phyloP scores from a whole-genome alignment of 169 alveolate species.

The Plasmodium inui region DNA sequence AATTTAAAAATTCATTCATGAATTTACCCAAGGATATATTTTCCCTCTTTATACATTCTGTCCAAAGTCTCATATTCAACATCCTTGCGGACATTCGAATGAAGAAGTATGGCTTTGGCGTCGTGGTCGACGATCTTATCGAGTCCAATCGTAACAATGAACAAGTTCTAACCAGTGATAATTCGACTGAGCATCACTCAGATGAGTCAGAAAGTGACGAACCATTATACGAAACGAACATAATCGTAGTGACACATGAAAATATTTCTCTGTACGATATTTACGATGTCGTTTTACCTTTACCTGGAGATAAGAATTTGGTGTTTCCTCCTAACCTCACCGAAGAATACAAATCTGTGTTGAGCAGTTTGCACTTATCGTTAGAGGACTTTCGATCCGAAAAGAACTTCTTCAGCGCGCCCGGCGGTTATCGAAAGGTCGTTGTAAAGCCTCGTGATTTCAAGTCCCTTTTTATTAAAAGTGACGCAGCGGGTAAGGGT shows the following conservation, averaged over 20 bases:
- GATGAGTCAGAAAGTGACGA: background rate
- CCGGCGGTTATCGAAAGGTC: conserved; percentile 89
- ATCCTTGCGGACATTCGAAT: conserved; percentile 89
- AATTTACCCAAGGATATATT: conserved; percentile 89
- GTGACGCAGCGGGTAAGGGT: conserved; percentile 78
- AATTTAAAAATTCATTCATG: conserved; percentile 85
- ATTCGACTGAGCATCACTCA: conserved; percentile 81
- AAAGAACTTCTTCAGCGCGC: conserved; percentile 76
- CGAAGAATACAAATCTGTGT: conserved; percentile 66
- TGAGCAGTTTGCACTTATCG: conserved; percentile 74
- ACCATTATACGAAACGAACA: conserved; percentile 59
- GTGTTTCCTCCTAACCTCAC: conserved; percentile 83
- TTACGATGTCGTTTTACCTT: conserved; percentile 92
- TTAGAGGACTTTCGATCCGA: conserved; percentile 80
- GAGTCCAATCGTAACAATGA: conserved; percentile 32
- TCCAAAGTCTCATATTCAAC: conserved; percentile 94
- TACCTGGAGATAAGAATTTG: conserved; percentile 90
- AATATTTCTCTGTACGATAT: conserved; percentile 86
- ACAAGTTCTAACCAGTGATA: background rate
- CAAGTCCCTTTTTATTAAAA: conserved; percentile 81
- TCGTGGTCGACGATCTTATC: conserved; percentile 85
- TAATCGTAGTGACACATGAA: conserved; percentile 82
- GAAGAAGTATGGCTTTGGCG: conserved; percentile 88
- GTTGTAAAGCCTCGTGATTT: conserved; percentile 85
- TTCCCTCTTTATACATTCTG: conserved; percentile 93